Base-by-base conservation (phyloP, 192 early-diverging fungal species). In the Podochytrium sp. region DNA sequence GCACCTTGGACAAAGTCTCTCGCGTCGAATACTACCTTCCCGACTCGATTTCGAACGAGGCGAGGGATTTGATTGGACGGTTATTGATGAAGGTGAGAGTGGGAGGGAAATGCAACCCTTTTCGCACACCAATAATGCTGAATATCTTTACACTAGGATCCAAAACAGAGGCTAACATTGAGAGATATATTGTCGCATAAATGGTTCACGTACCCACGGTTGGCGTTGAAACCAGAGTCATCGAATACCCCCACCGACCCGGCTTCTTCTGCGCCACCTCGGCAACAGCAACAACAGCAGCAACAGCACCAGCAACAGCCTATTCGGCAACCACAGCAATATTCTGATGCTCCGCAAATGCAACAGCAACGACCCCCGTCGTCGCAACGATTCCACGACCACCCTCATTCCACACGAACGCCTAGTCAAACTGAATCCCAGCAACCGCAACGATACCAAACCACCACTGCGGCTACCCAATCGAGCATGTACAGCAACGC, bases 21-120 rank as follows among this genome's bases (percentile, higher is more conserved):
- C 78, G 79, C 35, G 87, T 56, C 2, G 84, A 74, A 69, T 92
- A 77, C 64, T 73, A 32, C 20, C 81, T 93, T 34, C 92, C 92
- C 0, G 65, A 76, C 16, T 59, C 69, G 20, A 30, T 90, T 7
- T 90, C 90, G 2, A 6, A 65, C 4, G 84, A 87, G 6, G 84
- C 90, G 1, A 66, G 76, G 33, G 80, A 87, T 33, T 63, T 93
- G 55, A 83, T 92, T 12, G 65, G 82, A 12, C 65, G 78, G 20
- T 40, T 92, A 47, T 65, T 93, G 51, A 79, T 87, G 70, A 85
- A 90, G 66, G 81, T 80, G 25, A 20, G 39, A 12, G 78, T 87
- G 70, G 84, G 90, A 61, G 81, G 78, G 25, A 20, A 5, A 12
- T n/a, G 20, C 16, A 41, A 42, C 27, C 23, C 58, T 27, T 79